phyloP scores from a whole-genome alignment of 192 early-diverging fungal species.

The Umbelopsis isabellina region DNA sequence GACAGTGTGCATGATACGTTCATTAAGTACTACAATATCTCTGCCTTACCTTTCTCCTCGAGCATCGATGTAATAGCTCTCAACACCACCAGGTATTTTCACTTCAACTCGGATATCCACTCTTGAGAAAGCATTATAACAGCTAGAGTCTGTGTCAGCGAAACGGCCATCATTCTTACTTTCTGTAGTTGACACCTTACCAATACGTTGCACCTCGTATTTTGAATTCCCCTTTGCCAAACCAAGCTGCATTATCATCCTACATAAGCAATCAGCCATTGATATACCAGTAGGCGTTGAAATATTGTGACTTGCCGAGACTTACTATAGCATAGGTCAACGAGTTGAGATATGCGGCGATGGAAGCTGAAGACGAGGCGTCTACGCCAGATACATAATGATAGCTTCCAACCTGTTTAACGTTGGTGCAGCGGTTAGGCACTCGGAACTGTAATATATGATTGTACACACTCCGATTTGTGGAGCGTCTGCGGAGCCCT shows the following conservation, averaged over 20 bases:
- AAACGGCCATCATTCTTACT: no score
- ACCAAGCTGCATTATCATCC: slow-evolving; percentile 70
- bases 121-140: slow-evolving; percentile 97
- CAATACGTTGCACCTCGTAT: slow-evolving; percentile 67
- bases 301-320: background rate
- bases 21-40: background rate
- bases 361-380: slow-evolving; percentile 90
- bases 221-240: slow-evolving; percentile 61
- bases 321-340: slow-evolving; percentile 88
- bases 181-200: slow-evolving; percentile 33
- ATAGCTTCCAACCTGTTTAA: slow-evolving; percentile 78
- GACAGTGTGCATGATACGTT: background rate
- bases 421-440: slow-evolving; percentile 14
- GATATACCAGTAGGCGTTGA: background rate
- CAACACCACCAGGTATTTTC: slow-evolving; percentile 97
- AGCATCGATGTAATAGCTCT: slow-evolving; percentile 86
- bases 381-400: slow-evolving; percentile 82
- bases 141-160: slow-evolving; percentile 52
- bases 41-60: slow-evolving; percentile 80
- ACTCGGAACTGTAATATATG: background rate
- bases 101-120: slow-evolving; percentile 98
- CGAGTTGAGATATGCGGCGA: slow-evolving; percentile 98
- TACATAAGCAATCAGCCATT: slow-evolving; percentile 20
- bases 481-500: background rate
- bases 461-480: background rate